Percentiles rank a stretch among this genome's conserved stretches.
phyloP scores from a whole-genome alignment of 352 stramenopile species.

The Plasmopara viticola region DNA sequence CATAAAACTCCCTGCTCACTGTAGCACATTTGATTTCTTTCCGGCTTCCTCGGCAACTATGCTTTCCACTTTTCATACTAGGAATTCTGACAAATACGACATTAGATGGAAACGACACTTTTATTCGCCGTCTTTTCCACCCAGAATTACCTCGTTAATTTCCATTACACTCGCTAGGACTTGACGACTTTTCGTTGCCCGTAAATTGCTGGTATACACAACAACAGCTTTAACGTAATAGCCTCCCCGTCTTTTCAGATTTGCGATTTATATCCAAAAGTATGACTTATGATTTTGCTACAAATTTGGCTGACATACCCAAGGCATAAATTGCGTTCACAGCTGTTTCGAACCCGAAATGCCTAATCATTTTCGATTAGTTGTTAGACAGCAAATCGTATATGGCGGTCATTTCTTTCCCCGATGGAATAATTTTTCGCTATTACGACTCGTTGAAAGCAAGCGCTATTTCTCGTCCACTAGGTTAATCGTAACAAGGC shows the following conservation, averaged over 20 bases:
- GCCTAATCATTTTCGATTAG: too few species aligned
- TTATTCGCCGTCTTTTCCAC: background rate
- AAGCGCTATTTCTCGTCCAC: background rate
- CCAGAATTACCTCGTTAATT: background rate
- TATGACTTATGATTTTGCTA: too few species aligned
- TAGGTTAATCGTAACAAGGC: conserved; percentile 10
- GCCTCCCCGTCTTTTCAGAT: conserved; percentile 1
- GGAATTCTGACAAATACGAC: background rate
- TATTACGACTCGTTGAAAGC: background rate
- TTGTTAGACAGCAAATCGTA: background rate
- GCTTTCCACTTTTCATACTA: background rate
- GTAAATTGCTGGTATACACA: background rate
- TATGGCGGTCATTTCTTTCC: conserved; percentile 1
- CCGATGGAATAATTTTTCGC: conserved; percentile 1
- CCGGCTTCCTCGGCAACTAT: background rate
- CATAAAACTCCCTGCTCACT: background rate
- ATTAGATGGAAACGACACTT: background rate
- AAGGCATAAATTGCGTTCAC: conserved; percentile 2
- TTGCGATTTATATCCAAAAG: too few species aligned
- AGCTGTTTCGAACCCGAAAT: background rate
- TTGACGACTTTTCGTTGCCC: background rate
- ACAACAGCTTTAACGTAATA: background rate
- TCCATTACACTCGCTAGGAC: background rate
- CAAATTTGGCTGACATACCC: conserved; percentile 4
- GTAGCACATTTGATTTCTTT: background rate